These are phyloP conservation scores for Phytophthora boehmeriae DNA, from an alignment of 352 stramenopile genomes.

Conservation along the genomic window DNA sequence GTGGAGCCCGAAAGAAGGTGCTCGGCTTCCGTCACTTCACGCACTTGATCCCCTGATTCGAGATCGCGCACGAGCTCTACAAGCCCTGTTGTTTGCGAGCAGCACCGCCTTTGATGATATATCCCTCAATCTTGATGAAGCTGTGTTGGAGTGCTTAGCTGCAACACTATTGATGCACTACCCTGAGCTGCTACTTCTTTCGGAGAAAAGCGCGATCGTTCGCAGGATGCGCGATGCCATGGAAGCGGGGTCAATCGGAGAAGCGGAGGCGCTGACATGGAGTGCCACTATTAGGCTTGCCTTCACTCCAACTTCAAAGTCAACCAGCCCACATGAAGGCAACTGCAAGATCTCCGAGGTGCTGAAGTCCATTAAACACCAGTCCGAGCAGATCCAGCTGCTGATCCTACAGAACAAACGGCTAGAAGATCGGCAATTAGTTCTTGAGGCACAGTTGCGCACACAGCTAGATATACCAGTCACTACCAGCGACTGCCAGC, in stretches of 20 bases:
- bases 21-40: neutral
- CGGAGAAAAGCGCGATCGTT: neutral
- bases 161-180: constrained; percentile 18
- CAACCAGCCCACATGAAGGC: neutral
- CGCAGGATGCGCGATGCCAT: constrained; percentile 6
- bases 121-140: constrained; percentile 4
- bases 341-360: no score
- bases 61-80: neutral
- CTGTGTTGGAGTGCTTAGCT: constrained; percentile 8
- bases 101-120: constrained; percentile 1
- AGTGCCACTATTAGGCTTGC: neutral
- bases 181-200: constrained; percentile 7
- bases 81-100: constrained; percentile 4
- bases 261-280: constrained; percentile 4
- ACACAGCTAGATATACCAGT: neutral
- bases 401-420: constrained; percentile 15
- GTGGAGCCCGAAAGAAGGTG: constrained; percentile 6
- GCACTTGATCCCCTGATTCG: neutral
- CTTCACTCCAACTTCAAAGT: neutral
- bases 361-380: constrained; percentile 7
- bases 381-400: constrained; percentile 10
- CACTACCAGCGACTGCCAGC: no score
- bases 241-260: neutral
- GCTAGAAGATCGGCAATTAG: constrained; percentile 13
- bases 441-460: neutral